Evolutionary conservation across 805 yeast species (phyloP).

Genomic region (Ogataea methanolica): DNA sequence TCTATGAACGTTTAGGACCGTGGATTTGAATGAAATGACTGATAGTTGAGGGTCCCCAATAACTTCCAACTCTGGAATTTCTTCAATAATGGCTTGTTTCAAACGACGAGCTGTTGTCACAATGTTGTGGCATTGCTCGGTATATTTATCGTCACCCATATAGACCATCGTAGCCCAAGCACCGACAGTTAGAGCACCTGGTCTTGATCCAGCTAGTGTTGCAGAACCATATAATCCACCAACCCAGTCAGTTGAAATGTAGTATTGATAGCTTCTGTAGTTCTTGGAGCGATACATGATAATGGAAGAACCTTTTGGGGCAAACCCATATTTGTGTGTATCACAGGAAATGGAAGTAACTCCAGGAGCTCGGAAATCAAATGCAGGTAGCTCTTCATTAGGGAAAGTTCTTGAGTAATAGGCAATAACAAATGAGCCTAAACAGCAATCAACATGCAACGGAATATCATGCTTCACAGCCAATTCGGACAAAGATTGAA

Average conservation of each 20-base stretch:
- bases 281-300: conserved; percentile 77
- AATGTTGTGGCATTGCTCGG: conserved; percentile 59
- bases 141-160: conserved; percentile 83
- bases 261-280: conserved; percentile 79
- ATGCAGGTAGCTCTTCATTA: conserved; percentile 38
- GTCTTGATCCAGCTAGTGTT: conserved; percentile 93
- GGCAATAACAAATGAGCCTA: conserved; percentile 88
- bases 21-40: conserved; percentile 74
- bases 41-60: conserved; percentile 85
- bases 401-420: conserved; percentile 56
- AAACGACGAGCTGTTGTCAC: conserved; percentile 59
- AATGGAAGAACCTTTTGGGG: conserved; percentile 93
- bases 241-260: conserved; percentile 76
- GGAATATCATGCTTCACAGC: conserved; percentile 73
- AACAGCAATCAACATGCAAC: conserved; percentile 91
- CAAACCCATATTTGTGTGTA: conserved; percentile 98
- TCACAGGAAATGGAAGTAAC: conserved; percentile 99
- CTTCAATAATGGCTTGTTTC: conserved; percentile 39
- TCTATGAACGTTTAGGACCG: conserved; percentile 62
- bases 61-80: conserved; percentile 55
- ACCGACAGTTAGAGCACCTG: conserved; percentile 96
- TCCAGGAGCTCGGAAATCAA: conserved; percentile 84
- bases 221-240: conserved; percentile 98
- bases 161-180: conserved; percentile 92
- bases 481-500: conserved; percentile 60